Conservation (phyloP, 495 filamentous ascomycete genomes). For the Penicillium angulare region DNA sequence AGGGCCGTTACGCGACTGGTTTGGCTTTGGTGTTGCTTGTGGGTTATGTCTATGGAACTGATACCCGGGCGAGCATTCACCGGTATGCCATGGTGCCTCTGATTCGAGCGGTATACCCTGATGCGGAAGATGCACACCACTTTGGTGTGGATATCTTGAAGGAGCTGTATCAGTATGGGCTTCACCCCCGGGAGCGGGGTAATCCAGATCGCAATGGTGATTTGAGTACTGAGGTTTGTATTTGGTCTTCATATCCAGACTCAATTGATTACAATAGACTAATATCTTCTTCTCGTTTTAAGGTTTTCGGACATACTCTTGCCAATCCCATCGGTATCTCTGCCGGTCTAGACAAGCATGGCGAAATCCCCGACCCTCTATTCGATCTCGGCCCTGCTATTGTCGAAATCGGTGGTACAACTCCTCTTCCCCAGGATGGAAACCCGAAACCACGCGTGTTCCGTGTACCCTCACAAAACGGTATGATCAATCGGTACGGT, state of each 20-base stretch:
- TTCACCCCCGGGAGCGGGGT: conserved; percentile 74
- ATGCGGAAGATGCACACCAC: conserved; percentile 91
- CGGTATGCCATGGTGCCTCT: conserved; percentile 74
- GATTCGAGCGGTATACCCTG: conserved; percentile 67
- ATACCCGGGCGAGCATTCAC: conserved; percentile 86
- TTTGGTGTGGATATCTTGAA: conserved; percentile 64
- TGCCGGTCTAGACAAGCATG: conserved; percentile 92
- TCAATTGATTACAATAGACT: not conserved
- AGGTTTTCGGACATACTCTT: conserved; percentile 77
- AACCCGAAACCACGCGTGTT: conserved; percentile 88
- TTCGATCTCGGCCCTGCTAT: conserved; percentile 78
- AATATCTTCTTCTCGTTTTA: not conserved
- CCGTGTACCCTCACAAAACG: conserved; percentile 74
- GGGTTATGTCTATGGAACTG: conserved; percentile 78
- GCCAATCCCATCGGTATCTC: conserved; percentile 88
- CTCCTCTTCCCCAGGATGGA: conserved; percentile 78
- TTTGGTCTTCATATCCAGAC: not conserved
- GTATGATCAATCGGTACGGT: conserved; percentile 92
- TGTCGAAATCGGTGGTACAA: conserved; percentile 90
- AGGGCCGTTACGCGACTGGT: conserved; percentile 54
- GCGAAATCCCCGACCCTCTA: conserved; percentile 76
- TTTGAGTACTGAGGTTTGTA: conserved; percentile 49
- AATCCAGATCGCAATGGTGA: conserved; percentile 49
- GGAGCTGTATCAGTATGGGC: conserved; percentile 51
- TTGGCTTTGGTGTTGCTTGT: conserved; percentile 50